These are phyloP conservation scores for Vanrija sp. DNA, from an alignment of 1,284 basidiomycete species.

Conservation along the genomic window DNA sequence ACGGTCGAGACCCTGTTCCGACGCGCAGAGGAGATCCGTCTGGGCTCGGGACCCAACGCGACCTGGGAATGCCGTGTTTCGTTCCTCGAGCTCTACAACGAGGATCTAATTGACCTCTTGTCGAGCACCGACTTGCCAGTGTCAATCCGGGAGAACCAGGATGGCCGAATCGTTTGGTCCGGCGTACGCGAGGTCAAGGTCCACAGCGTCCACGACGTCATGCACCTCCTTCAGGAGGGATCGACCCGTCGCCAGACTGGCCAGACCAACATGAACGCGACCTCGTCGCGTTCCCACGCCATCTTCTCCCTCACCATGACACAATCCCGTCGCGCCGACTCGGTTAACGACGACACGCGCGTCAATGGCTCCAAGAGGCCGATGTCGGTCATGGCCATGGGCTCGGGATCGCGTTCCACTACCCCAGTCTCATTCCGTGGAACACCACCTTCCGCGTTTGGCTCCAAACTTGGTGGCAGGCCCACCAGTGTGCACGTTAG, in stretches of 20 bases:
- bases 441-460: conserved; percentile 15
- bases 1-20: conserved; percentile 89
- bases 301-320: conserved; percentile 95
- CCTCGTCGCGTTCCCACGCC: conserved; percentile 95
- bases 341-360: conserved; percentile 2
- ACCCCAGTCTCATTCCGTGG: conserved; percentile 15
- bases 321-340: conserved; percentile 54
- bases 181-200: conserved; percentile 89
- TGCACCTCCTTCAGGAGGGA: conserved; percentile 84
- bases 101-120: conserved; percentile 87
- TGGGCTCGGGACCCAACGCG: conserved; percentile 68
- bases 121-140: conserved; percentile 69
- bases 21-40: conserved; percentile 67
- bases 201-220: conserved; percentile 77
- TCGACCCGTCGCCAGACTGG: conserved; percentile 88
- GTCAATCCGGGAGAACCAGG: conserved; percentile 93
- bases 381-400: conserved; percentile 12
- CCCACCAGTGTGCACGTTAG: conserved; percentile 58
- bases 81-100: conserved; percentile 98
- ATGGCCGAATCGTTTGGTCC: conserved; percentile 94
- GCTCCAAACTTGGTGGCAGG: conserved; percentile 50
- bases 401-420: conserved; percentile 13
- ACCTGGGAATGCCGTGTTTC: conserved; percentile 56
- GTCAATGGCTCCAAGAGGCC: conserved; percentile 21
- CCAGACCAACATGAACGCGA: conserved; percentile 98